Percentiles rank a stretch among this genome's conserved stretches.
These are phyloP conservation scores for Geosmithia flava DNA, from an alignment of 2,329 filamentous ascomycete genomes.

Conservation along the genomic window DNA sequence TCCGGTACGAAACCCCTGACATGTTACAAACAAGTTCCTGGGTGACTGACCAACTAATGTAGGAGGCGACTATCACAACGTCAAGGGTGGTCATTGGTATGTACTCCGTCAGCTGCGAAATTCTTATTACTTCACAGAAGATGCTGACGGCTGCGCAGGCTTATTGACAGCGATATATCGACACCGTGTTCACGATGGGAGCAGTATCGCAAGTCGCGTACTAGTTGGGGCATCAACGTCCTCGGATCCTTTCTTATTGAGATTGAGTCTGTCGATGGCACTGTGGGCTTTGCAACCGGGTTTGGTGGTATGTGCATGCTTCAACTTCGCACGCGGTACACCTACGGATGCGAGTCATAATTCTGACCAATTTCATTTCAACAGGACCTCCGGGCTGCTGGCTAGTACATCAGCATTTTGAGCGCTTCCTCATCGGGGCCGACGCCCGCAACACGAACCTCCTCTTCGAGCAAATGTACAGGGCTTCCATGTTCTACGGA, in stretches of 20 bases:
- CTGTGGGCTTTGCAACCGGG: slow-evolving; percentile 86
- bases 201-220: slow-evolving; percentile 74
- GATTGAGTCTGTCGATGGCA: slow-evolving; percentile 78
- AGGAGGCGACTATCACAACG: slow-evolving; percentile 88
- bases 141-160: slow-evolving; percentile 38
- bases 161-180: slow-evolving; percentile 84
- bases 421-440: slow-evolving; percentile 78
- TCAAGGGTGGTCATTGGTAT: slow-evolving; percentile 59
- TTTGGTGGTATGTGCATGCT: slow-evolving; percentile 53
- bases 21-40: background rate
- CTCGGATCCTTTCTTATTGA: slow-evolving; percentile 86
- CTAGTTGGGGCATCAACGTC: slow-evolving; percentile 92
- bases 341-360: background rate
- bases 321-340: background rate
- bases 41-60: slow-evolving; percentile 8
- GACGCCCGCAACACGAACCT: slow-evolving; percentile 87
- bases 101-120: slow-evolving; percentile 6
- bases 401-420: slow-evolving; percentile 88
- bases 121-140: background rate
- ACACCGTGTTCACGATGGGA: slow-evolving; percentile 88
- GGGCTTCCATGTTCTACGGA: slow-evolving; percentile 91
- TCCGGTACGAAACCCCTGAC: slow-evolving; percentile 27
- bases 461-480: slow-evolving; percentile 94
- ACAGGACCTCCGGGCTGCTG: slow-evolving; percentile 78
- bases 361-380: background rate